A percentile compares a stretch with the other conserved stretches of the same genome.
Evolutionary conservation across 2,329 filamentous ascomycete species (phyloP).

Genomic region (Spiromastix sp.): DNA sequence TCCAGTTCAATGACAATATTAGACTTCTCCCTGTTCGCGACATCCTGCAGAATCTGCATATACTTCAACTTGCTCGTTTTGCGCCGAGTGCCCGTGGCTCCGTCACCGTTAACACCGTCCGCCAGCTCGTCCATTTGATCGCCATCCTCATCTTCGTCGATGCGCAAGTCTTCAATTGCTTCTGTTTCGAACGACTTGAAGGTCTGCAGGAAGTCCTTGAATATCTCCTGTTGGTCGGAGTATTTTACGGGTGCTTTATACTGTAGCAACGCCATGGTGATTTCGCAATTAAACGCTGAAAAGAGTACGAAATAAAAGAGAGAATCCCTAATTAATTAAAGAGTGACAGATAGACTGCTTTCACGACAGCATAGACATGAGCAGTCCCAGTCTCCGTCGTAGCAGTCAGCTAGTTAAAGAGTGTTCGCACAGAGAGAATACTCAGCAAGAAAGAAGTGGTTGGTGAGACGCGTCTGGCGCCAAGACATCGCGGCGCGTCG

Average conservation of each 20-base stretch:
- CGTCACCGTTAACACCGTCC: conserved; percentile 26
- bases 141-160: conserved; percentile 86
- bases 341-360: too few species aligned
- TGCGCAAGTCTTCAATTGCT: conserved; percentile 73
- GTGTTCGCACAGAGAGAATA: too few species aligned
- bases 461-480: conserved; percentile 4
- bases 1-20: conserved; percentile 83
- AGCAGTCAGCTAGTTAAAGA: too few species aligned
- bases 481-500: conserved; percentile 7
- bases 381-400: too few species aligned
- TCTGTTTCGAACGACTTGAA: conserved; percentile 70
- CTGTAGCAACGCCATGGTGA: conserved; percentile 73
- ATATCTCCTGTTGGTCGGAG: conserved; percentile 65
- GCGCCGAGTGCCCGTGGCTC: conserved; percentile 36
- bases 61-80: conserved; percentile 70
- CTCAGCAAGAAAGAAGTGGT: too few species aligned
- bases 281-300: background rate
- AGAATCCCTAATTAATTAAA: background rate
- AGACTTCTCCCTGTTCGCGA: conserved; percentile 67
- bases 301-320: background rate
- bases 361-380: too few species aligned
- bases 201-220: conserved; percentile 75
- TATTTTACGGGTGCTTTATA: conserved; percentile 77
- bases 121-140: conserved; percentile 84
- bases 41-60: conserved; percentile 72